Percentiles rank a stretch among this genome's conserved stretches.
Evolutionary conservation across 768 basidiomycete genomes (phyloP).

Genomic region (Phaffia tasmanica): DNA sequence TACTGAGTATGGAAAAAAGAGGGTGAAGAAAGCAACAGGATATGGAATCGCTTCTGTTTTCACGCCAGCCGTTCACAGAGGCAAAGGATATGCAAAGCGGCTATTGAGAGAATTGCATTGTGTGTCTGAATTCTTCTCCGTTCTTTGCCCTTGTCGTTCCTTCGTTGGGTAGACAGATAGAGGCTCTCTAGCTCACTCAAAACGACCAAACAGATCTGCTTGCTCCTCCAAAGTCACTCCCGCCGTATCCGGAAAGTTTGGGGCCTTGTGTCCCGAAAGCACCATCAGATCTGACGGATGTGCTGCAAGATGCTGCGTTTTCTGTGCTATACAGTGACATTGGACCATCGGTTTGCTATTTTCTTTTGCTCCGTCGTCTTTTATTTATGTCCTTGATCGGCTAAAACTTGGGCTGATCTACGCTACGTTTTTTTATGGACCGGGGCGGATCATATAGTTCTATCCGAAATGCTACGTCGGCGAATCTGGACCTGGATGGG

Average conservation of each 20-base stretch:
- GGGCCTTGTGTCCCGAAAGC: neutral
- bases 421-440: no score
- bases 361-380: no score
- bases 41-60: conserved; percentile 18
- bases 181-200: no score
- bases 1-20: neutral
- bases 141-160: neutral
- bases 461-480: conserved; percentile 11
- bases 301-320: neutral
- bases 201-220: neutral
- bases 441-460: neutral
- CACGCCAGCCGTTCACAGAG: conserved; percentile 2
- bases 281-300: neutral
- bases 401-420: no score
- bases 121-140: neutral
- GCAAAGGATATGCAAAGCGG: conserved; percentile 10
- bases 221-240: conserved; percentile 5
- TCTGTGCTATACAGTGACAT: conserved; percentile 20
- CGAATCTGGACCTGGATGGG: neutral
- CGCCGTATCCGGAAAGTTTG: neutral
- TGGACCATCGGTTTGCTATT: neutral
- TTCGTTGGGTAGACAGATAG: no score
- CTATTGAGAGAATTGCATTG: conserved; percentile 16
- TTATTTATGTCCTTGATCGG: no score
- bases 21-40: neutral